Evolutionary conservation across 2,329 filamentous ascomycete genomes (phyloP).

Genomic region (Fusarium ambrosium): DNA sequence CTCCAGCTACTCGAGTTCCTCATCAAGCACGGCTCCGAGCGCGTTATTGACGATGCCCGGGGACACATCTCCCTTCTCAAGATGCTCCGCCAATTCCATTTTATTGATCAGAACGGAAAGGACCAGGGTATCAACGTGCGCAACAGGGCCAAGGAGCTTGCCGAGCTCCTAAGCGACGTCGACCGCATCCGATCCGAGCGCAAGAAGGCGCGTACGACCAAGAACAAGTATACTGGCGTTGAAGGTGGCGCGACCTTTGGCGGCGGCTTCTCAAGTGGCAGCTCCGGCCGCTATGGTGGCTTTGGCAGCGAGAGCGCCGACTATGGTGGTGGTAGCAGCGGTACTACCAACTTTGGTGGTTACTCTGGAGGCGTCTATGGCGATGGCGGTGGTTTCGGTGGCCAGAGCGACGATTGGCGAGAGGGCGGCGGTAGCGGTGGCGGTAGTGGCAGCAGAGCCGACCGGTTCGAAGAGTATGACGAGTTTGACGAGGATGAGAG

Average conservation of each 20-base stretch:
- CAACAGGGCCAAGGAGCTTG: conserved; percentile 94
- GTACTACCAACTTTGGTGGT: conserved; percentile 63
- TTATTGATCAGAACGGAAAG: conserved; percentile 95
- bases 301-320: conserved; percentile 90
- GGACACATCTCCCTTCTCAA: conserved; percentile 95
- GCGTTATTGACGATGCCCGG: conserved; percentile 96
- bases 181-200: conserved; percentile 84
- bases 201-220: conserved; percentile 91
- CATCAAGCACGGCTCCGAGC: conserved; percentile 97
- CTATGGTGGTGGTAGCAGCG: conserved; percentile 68
- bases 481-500: conserved; percentile 86
- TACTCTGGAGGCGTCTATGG: conserved; percentile 85
- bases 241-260: conserved; percentile 81
- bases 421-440: conserved; percentile 66
- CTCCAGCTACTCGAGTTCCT: conserved; percentile 97
- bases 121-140: conserved; percentile 98
- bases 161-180: conserved; percentile 92
- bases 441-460: conserved; percentile 68
- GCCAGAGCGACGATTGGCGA: conserved; percentile 79
- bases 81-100: conserved; percentile 99
- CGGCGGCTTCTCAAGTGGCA: conserved; percentile 66
- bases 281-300: conserved; percentile 80
- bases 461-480: conserved; percentile 96
- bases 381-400: conserved; percentile 95
- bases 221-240: conserved; percentile 95